Evolutionary conservation across 2,329 filamentous ascomycete genomes (phyloP), one percentile per base, ranked within the genome.

Genomic region (Fusarium euwallaceae): DNA sequence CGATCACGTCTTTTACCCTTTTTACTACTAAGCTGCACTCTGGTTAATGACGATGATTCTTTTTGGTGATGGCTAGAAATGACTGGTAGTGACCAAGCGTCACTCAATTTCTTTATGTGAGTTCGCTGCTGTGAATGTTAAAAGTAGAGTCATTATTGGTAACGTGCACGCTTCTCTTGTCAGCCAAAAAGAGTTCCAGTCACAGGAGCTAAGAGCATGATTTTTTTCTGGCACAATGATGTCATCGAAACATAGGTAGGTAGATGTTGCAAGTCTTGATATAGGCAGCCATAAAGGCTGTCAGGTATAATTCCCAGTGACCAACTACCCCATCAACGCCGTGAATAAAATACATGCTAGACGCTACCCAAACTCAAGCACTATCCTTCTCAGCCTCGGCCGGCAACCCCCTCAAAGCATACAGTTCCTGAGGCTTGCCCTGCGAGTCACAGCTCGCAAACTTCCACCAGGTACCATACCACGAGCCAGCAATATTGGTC

Each of bases 381-480:
- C 24, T 10, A 8, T n/a, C 20, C 16, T 43, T 29, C 56, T 16
- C 17, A 37, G 12, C 12, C 51, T 74, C 61, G 12, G 32, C 51
- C n/a, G 71, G 22, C 36, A 70, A 32, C 14, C 43, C 55, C 43
- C 81, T 80, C 70, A 88, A 76, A 5, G 89, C 89, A 76, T 88
- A 88, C 71, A 92, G 76, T 79, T 87, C 84, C 80, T 86, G 87
- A 51, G 88, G 89, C 77, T 82, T 81, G 3, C 90, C 90, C 0
- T 82, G 78, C 5, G 84, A 81, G 76, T 90, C 87, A 76, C 91
- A 93, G 76, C 90, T 92, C 36, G 89, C 85, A 83, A 92, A 93
- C 82, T 87, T 90, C 91, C 91, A 93, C 86, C 88, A 88, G 4
- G 86, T 83, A 39, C 86, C 86, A 74, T 92, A 85, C 81, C 86